Evolutionary conservation across 2,329 filamentous ascomycete genomes (phyloP).

Genomic region (Spiromastix sp.): DNA sequence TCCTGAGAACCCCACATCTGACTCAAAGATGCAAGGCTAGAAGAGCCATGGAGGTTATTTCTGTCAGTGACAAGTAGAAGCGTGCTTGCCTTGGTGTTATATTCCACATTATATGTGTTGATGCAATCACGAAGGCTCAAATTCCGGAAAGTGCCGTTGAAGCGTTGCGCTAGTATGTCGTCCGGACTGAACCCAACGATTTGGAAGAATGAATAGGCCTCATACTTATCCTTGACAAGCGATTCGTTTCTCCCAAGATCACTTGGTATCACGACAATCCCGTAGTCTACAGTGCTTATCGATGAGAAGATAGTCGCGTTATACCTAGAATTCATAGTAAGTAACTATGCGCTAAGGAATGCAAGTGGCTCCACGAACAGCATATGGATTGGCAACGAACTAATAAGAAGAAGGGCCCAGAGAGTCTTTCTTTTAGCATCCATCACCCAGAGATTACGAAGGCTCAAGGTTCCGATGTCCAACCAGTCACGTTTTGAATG

Average conservation of each 20-base stretch:
- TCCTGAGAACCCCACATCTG: too few species aligned
- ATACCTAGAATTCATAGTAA: slow-evolving; percentile 10
- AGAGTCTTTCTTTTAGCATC: slow-evolving; percentile 4
- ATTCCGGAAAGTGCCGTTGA: neutral
- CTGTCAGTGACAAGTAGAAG: slow-evolving; percentile 11
- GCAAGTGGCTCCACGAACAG: slow-evolving; percentile 7
- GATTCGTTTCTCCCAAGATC: slow-evolving; percentile 1
- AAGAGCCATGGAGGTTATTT: too few species aligned
- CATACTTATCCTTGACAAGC: slow-evolving; percentile 1
- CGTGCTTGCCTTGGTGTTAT: slow-evolving; percentile 8
- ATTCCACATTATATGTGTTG: slow-evolving; percentile 11
- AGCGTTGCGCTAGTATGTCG: neutral
- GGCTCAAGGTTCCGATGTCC: slow-evolving; percentile 20
- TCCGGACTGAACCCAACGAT: slow-evolving; percentile 2
- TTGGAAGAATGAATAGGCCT: slow-evolving; percentile 5
- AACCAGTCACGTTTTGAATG: slow-evolving; percentile 21
- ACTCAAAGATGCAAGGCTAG: too few species aligned
- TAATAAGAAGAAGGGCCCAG: slow-evolving; percentile 6
- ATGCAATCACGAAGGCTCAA: slow-evolving; percentile 10
- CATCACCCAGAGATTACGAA: slow-evolving; percentile 16
- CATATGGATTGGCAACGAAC: slow-evolving; percentile 12
- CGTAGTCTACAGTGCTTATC: slow-evolving; percentile 13
- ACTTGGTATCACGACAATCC: slow-evolving; percentile 9
- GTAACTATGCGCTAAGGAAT: neutral
- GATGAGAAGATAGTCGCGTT: slow-evolving; percentile 12